These are phyloP conservation scores for Wickerhamomyces sp. DNA, from an alignment of 1,139 yeast genomes.

Conservation along the genomic window DNA sequence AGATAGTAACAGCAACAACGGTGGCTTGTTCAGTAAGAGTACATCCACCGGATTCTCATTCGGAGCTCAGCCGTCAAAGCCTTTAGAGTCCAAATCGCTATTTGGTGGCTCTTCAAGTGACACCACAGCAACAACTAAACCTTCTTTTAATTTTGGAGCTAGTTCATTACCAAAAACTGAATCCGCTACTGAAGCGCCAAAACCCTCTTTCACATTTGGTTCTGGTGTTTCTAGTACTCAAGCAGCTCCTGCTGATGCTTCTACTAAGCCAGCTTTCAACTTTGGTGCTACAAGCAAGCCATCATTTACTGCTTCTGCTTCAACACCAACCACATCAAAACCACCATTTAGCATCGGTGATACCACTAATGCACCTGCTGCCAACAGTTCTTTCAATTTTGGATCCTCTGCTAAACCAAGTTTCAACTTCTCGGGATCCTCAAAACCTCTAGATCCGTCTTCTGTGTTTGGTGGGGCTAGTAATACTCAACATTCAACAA, in stretches of 20 bases:
- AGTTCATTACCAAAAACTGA: not conserved
- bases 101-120: not conserved
- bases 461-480: conserved; percentile 16
- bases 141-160: conserved; percentile 8
- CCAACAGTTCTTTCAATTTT: conserved; percentile 1
- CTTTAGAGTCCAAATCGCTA: not conserved
- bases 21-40: not conserved
- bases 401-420: conserved; percentile 1
- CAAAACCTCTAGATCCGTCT: conserved; percentile 17
- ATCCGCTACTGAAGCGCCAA: not conserved
- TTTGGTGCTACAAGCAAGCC: conserved; percentile 4
- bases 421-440: conserved; percentile 6
- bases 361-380: not conserved
- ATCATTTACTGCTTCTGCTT: not conserved
- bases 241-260: not conserved
- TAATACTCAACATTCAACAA: conserved; percentile 5
- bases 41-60: not conserved
- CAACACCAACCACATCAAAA: conserved; percentile 2
- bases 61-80: not conserved
- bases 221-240: conserved; percentile 1
- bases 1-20: not conserved
- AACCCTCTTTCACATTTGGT: conserved; percentile 3
- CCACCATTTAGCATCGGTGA: not conserved
- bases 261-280: not conserved
- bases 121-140: not conserved